Base-by-base conservation (phyloP, 164 flowering plant species). In the Paratinospora sagittata region DNA sequence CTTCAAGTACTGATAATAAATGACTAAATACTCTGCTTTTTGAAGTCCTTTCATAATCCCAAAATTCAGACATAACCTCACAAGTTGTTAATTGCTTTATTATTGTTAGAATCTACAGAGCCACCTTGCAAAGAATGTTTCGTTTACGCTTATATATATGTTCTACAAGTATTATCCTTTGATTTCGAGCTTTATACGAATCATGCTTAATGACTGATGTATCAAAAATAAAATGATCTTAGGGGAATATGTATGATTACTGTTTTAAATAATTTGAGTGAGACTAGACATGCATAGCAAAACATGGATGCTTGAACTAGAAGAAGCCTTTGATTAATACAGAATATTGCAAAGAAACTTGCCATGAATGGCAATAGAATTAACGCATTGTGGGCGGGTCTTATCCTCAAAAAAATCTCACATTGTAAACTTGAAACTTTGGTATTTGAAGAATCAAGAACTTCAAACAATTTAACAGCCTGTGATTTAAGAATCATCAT, bases 391-490 rank as follows among this genome's bases (percentile, higher is more conserved):
- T 33, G 55, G 23, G 24, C 27, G 21, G 17, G 74, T 67, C 73
- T 81, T 72, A 70, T 75, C 79, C 70, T 69, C 70, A 12, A 64
- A 47, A 8, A 57, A 47, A 66, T 60, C 70, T 68, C 70, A 69
- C 47, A 72, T 69, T 27, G 58, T 52, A 52, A 52, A 68, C 61
- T 27, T 30, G 21, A 47, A 24, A 27, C 1, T n/a, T 52, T 12
- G 0, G 19, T 27, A 6, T 33, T 55, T 1, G 16, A 68, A 68
- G 39, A 68, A 68, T 49, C 39, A 68, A 27, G 33, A 49, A 36
- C 71, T 41, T 68, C 23, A 55, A 2, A n/a, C 6, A 21, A n/a
- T n/a, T 6, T 12, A 11, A 39, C 30, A 64, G 43, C 68, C 65
- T 64, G 8, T 64, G 39, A 30, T 6, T 36, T 16, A 65, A 65